Evolutionary conservation across 2,329 filamentous ascomycete genomes (phyloP).

Genomic region (Aspergillus carbonarius): DNA sequence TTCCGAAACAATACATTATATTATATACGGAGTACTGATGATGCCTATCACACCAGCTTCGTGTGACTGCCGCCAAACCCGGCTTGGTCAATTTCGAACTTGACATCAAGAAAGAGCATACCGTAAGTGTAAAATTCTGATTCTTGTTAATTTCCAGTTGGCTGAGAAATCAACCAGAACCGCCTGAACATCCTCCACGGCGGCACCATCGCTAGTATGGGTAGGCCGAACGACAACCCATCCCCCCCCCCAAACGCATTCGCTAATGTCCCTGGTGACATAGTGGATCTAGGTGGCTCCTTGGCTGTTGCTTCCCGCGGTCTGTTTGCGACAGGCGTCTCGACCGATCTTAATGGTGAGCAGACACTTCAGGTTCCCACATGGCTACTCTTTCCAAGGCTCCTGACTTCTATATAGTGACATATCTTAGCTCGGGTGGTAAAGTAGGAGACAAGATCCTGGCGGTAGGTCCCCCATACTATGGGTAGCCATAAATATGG

Average conservation of each 20-base stretch:
- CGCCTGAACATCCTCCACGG: slow-evolving; percentile 66
- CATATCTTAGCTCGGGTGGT: slow-evolving; percentile 63
- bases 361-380: neutral
- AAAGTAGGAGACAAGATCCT: slow-evolving; percentile 61
- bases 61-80: slow-evolving; percentile 59
- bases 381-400: neutral
- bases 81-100: slow-evolving; percentile 66
- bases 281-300: slow-evolving; percentile 65
- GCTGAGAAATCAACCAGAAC: slow-evolving; percentile 47
- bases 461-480: slow-evolving; percentile 41
- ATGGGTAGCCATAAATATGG: neutral
- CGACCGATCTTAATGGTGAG: slow-evolving; percentile 62
- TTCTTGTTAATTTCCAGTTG: neutral
- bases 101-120: slow-evolving; percentile 64
- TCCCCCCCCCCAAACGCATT: neutral
- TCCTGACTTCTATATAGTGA: slow-evolving; percentile 44
- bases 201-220: slow-evolving; percentile 64
- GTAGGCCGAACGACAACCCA: slow-evolving; percentile 26
- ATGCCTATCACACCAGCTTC: slow-evolving; percentile 48
- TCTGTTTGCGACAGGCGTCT: slow-evolving; percentile 65
- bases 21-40: no score
- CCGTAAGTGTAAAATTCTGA: slow-evolving; percentile 42
- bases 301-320: slow-evolving; percentile 65
- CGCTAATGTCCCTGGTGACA: neutral
- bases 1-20: neutral